These are phyloP conservation scores for Plasmodium inui DNA, from an alignment of 169 alveolate species.

Conservation along the genomic window DNA sequence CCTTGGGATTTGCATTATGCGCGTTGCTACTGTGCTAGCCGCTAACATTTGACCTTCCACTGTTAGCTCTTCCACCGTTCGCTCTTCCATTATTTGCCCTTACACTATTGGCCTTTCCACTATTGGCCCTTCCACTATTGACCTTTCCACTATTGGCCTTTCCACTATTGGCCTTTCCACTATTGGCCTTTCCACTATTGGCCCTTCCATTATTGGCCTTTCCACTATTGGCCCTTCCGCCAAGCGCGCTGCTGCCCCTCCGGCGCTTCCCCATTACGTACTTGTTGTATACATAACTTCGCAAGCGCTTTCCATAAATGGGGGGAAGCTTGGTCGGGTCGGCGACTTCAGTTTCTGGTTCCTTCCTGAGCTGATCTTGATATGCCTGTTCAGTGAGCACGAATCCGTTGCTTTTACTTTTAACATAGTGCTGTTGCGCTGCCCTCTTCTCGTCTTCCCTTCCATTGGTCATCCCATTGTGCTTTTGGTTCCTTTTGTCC, in stretches of 20 bases:
- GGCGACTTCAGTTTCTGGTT: conserved; percentile 64
- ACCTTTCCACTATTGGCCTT: no score
- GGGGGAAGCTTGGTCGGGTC: conserved; percentile 66
- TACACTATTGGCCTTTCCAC: not conserved
- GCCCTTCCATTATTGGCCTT: not conserved
- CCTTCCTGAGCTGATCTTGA: conserved; percentile 47
- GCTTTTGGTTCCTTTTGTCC: not conserved
- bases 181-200: no score
- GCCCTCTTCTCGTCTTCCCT: not conserved
- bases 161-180: no score
- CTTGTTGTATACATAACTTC: conserved; percentile 29
- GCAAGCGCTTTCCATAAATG: conserved; percentile 25
- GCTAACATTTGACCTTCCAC: not conserved
- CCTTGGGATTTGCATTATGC: not conserved
- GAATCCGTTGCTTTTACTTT: conserved; percentile 21
- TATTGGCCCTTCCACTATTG: not conserved
- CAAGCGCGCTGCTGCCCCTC: not conserved
- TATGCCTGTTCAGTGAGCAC: conserved; percentile 36
- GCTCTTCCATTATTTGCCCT: not conserved
- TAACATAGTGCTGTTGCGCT: not conserved
- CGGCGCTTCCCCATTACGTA: conserved; percentile 11
- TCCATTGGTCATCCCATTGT: not conserved
- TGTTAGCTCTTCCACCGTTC: not conserved
- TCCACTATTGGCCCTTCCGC: not conserved
- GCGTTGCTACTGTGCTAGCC: not conserved